Percentiles rank a stretch among this genome's conserved stretches.
These are phyloP conservation scores for Chrysosporium queenslandicum DNA, from an alignment of 2,329 filamentous ascomycete genomes.

Conservation along the genomic window DNA sequence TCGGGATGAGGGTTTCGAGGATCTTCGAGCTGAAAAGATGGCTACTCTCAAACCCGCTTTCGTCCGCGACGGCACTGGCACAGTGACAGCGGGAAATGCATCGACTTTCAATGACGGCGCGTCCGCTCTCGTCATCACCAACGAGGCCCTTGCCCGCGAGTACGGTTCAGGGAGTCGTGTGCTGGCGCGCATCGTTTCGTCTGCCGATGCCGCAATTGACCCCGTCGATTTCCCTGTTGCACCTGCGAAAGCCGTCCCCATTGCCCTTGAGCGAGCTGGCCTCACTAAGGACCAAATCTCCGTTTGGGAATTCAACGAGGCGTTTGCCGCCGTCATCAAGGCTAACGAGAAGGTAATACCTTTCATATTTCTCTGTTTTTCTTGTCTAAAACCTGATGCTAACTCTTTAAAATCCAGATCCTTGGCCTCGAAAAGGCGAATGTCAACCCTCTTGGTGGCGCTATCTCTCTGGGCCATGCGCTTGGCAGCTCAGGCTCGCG, in stretches of 20 bases:
- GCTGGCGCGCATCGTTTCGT: conserved; percentile 74
- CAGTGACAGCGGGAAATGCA: conserved; percentile 88
- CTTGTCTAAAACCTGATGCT: conserved; percentile 1
- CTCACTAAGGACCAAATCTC: conserved; percentile 87
- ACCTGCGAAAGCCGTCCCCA: conserved; percentile 80
- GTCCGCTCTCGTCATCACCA: conserved; percentile 76
- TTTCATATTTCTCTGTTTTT: not conserved
- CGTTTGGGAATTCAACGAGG: conserved; percentile 97
- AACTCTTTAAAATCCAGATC: conserved; percentile 44
- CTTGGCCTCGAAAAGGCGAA: conserved; percentile 67
- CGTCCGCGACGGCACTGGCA: conserved; percentile 70
- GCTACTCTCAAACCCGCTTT: conserved; percentile 84
- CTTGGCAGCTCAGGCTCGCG: conserved; percentile 87
- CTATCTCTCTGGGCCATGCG: conserved; percentile 84
- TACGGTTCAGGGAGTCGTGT: conserved; percentile 70
- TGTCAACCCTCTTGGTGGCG: conserved; percentile 81
- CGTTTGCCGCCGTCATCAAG: conserved; percentile 89
- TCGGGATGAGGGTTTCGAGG: conserved; percentile 80
- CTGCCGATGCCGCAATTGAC: conserved; percentile 82
- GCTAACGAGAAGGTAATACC: conserved; percentile 71
- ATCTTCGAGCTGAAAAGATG: conserved; percentile 78
- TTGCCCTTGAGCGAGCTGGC: conserved; percentile 78
- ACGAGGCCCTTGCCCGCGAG: conserved; percentile 66
- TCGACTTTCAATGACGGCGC: conserved; percentile 93
- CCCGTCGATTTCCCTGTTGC: conserved; percentile 91